Percentiles rank a stretch among this genome's conserved stretches.
These are phyloP conservation scores for Ascochyta koolunga DNA, from an alignment of 2,329 filamentous ascomycete species.

Conservation along the genomic window DNA sequence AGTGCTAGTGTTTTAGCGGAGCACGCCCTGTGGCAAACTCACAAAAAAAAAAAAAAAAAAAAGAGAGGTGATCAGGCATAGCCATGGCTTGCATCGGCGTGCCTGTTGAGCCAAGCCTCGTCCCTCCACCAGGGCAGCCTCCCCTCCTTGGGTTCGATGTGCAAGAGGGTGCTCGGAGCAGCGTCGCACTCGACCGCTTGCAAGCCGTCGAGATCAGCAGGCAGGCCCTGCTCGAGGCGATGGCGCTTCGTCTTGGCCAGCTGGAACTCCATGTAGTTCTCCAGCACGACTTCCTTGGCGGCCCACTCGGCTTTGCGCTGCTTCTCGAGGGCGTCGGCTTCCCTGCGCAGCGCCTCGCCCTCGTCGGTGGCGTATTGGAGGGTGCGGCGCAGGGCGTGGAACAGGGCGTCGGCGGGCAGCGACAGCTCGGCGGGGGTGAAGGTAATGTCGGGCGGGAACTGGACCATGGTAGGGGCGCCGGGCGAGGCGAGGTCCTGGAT, in stretches of 20 bases:
- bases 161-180: constrained; percentile 38
- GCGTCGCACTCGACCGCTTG: constrained; percentile 48
- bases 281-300: constrained; percentile 78
- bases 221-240: constrained; percentile 42
- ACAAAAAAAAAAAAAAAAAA: too few species aligned
- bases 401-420: constrained; percentile 71
- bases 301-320: constrained; percentile 74
- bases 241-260: constrained; percentile 53
- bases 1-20: too few species aligned
- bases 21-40: too few species aligned
- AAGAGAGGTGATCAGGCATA: background rate
- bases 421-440: constrained; percentile 70
- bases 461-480: constrained; percentile 58
- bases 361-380: constrained; percentile 75
- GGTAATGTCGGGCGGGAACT: constrained; percentile 62
- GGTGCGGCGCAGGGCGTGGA: constrained; percentile 66
- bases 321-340: constrained; percentile 71
- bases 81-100: background rate
- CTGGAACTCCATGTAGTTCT: constrained; percentile 74
- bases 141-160: constrained; percentile 28
- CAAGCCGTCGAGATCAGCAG: constrained; percentile 37
- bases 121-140: constrained; percentile 46
- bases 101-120: constrained; percentile 22
- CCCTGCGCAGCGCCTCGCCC: constrained; percentile 65
- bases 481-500: constrained; percentile 65